Evolutionary conservation across 768 basidiomycete genomes (phyloP).

Genomic region (Sistotremastrum niveocremeum): DNA sequence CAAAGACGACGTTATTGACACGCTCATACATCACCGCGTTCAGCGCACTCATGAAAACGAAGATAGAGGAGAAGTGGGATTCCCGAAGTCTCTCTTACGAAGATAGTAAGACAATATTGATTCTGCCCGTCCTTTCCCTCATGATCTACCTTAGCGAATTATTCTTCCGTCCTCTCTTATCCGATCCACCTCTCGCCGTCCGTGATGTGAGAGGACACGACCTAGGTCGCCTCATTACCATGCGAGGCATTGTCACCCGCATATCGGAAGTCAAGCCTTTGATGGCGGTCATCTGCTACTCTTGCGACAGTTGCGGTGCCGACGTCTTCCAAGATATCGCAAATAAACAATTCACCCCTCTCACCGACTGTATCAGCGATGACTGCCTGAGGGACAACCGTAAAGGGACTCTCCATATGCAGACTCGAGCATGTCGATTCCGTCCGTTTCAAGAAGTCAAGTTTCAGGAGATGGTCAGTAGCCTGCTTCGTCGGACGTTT

Average conservation of each 20-base stretch:
- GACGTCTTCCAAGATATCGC: slow-evolving; percentile 98
- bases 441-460: slow-evolving; percentile 97
- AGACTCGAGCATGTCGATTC: slow-evolving; percentile 93
- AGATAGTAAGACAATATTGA: slow-evolving; percentile 65
- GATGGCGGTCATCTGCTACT: slow-evolving; percentile 93
- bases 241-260: slow-evolving; percentile 95
- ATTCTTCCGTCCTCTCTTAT: slow-evolving; percentile 82
- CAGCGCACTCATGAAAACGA: slow-evolving; percentile 79
- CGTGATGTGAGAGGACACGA: slow-evolving; percentile 78
- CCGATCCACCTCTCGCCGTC: slow-evolving; percentile 61
- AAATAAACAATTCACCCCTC: slow-evolving; percentile 80
- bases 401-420: slow-evolving; percentile 91
- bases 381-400: slow-evolving; percentile 80
- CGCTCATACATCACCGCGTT: slow-evolving; percentile 86
- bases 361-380: slow-evolving; percentile 78
- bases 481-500: background rate
- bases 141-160: slow-evolving; percentile 49
- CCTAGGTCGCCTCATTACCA: slow-evolving; percentile 88
- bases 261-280: slow-evolving; percentile 98
- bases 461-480: slow-evolving; percentile 90
- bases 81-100: slow-evolving; percentile 83
- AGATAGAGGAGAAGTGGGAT: slow-evolving; percentile 53
- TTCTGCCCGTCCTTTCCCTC: slow-evolving; percentile 5
- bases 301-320: slow-evolving; percentile 94
- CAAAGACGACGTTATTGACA: slow-evolving; percentile 90